Conservation (phyloP, 768 basidiomycete species). For the Podaxis rugospora region DNA sequence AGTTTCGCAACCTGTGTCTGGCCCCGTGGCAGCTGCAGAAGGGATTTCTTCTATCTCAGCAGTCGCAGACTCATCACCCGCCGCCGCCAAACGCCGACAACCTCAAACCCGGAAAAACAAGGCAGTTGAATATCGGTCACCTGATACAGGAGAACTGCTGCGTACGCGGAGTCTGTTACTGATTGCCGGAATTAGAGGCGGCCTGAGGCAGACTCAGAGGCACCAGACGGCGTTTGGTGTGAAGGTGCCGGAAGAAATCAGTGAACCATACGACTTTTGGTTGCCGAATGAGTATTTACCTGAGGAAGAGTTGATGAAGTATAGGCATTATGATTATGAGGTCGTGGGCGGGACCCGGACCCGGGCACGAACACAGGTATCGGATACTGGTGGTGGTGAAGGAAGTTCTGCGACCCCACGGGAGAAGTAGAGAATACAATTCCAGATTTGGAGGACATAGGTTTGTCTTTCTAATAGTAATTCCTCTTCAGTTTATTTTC, state of each 20-base stretch:
- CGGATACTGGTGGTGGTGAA: neutral
- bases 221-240: constrained; percentile 10
- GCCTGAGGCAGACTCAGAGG: constrained; percentile 6
- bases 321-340: constrained; percentile 1
- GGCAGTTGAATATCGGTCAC: constrained; percentile 1
- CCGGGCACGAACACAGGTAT: neutral
- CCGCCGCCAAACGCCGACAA: constrained; percentile 20
- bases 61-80: neutral
- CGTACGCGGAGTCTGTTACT: neutral
- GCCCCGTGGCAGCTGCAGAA: neutral
- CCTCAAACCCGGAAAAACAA: constrained; percentile 11
- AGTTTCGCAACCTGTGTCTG: neutral
- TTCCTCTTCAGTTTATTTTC: neutral
- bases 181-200: constrained; percentile 6
- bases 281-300: constrained; percentile 9
- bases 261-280: constrained; percentile 8
- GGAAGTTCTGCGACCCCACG: neutral
- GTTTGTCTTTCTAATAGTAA: neutral
- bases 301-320: constrained; percentile 11
- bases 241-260: constrained; percentile 7
- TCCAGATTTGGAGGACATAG: neutral
- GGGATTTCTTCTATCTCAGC: neutral
- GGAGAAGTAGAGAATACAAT: neutral
- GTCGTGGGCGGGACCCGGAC: neutral
- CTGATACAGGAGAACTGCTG: constrained; percentile 6